Conservation (phyloP, 371 early-diverging fungal species). For the Mucor saturninus region DNA sequence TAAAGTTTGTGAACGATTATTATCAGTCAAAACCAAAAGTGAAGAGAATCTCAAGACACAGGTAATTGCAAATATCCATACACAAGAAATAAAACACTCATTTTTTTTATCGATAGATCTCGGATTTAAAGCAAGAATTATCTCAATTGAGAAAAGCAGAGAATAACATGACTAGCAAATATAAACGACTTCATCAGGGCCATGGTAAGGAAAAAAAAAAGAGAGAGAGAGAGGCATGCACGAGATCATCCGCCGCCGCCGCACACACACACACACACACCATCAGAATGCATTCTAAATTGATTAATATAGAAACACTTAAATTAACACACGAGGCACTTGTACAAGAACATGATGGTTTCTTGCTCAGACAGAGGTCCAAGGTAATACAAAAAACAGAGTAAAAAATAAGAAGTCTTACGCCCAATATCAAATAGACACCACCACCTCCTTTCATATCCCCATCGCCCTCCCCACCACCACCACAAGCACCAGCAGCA, state of each 20-base stretch:
- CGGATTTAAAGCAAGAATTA: slow-evolving; percentile 27
- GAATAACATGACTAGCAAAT: slow-evolving; percentile 9
- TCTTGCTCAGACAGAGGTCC: not conserved
- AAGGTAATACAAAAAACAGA: not conserved
- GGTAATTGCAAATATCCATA: slow-evolving; percentile 31
- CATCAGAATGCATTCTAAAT: not conserved
- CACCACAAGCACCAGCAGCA: not conserved
- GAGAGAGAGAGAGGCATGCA: not conserved
- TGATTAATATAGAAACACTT: slow-evolving; percentile 18
- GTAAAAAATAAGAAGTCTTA: not conserved
- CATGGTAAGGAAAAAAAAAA: slow-evolving; percentile 10
- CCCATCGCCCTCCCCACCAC: too few relatives aligned
- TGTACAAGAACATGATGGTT: slow-evolving; percentile 20
- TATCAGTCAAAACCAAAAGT: not conserved
- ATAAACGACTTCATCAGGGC: slow-evolving; percentile 18
- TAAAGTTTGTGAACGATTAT: not conserved
- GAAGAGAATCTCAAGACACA: slow-evolving; percentile 38
- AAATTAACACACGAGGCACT: slow-evolving; percentile 24
- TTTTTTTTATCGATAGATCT: not conserved
- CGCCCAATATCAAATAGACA: not conserved
- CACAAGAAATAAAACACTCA: not conserved
- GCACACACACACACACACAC: too few relatives aligned
- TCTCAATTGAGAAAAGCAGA: slow-evolving; percentile 16
- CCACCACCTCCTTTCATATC: too few relatives aligned
- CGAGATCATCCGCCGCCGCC: not conserved